Conservation (phyloP, 1,284 basidiomycete species). For the Ceratobasidium sp. region DNA sequence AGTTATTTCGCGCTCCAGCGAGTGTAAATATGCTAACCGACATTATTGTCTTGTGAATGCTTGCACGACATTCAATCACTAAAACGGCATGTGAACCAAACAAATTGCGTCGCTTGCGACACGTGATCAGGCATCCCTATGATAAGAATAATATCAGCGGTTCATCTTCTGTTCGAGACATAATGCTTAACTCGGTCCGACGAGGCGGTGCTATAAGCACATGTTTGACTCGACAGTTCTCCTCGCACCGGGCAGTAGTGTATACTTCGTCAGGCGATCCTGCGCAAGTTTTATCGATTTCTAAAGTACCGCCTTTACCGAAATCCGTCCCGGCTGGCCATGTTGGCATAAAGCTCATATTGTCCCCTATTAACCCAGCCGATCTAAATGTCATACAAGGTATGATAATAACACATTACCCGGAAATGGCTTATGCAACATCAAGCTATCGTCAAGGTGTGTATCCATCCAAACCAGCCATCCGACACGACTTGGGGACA, state of each 20-base stretch:
- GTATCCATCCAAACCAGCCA: conserved; percentile 70
- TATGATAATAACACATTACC: neutral
- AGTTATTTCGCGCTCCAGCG: too few relatives aligned
- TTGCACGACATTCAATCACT: too few relatives aligned
- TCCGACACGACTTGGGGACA: conserved; percentile 45
- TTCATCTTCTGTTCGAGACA: neutral
- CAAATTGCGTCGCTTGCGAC: too few relatives aligned
- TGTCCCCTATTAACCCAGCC: conserved; percentile 81
- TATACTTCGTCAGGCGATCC: conserved; percentile 69
- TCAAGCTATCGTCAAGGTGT: conserved; percentile 75
- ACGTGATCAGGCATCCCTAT: too few relatives aligned
- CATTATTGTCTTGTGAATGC: too few relatives aligned
- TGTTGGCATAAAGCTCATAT: conserved; percentile 69
- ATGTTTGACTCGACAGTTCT: conserved; percentile 7
- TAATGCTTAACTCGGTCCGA: neutral
- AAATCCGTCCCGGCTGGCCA: conserved; percentile 59
- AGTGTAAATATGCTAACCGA: too few relatives aligned
- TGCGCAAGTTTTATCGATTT: conserved; percentile 59
- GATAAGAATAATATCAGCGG: too few relatives aligned
- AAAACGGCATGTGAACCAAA: too few relatives aligned
- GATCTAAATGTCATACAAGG: conserved; percentile 52
- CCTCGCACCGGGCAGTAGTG: conserved; percentile 61
- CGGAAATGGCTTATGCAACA: conserved; percentile 49
- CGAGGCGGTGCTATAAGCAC: too few relatives aligned
- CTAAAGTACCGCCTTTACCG: conserved; percentile 61